These are phyloP conservation scores for Apiospora aurea DNA, from an alignment of 2,329 filamentous ascomycete genomes.

Conservation along the genomic window DNA sequence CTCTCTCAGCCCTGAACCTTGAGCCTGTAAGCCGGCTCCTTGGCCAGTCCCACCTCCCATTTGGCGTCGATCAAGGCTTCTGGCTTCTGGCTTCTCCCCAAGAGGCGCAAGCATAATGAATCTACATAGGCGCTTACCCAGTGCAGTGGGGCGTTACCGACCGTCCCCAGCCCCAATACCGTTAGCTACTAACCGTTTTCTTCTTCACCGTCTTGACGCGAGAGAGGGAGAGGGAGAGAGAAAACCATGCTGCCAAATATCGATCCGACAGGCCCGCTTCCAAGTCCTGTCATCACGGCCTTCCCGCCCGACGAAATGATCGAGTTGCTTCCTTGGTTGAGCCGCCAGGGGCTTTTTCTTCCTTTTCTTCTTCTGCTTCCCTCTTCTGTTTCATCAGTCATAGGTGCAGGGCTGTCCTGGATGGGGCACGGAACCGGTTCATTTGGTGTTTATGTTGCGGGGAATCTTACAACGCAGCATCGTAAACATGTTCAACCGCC, in stretches of 20 bases:
- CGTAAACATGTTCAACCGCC: conserved; percentile 9
- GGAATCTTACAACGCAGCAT: conserved; percentile 4
- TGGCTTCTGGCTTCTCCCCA: neutral
- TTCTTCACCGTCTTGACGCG: conserved; percentile 6
- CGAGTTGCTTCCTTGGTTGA: conserved; percentile 8
- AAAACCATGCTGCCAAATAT: conserved; percentile 1
- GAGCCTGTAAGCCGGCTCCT: conserved; percentile 9
- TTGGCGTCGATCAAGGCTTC: conserved; percentile 6
- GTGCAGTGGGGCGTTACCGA: conserved; percentile 13
- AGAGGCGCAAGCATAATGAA: neutral
- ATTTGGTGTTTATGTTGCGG: conserved; percentile 14
- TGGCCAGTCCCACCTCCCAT: conserved; percentile 12
- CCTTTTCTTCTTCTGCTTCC: neutral
- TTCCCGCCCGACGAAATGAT: conserved; percentile 12
- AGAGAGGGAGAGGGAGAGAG: neutral
- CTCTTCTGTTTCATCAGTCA: neutral
- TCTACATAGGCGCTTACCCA: neutral
- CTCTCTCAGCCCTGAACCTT: conserved; percentile 20
- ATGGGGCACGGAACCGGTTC: conserved; percentile 9
- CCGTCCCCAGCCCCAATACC: conserved; percentile 6
- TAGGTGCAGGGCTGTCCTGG: neutral
- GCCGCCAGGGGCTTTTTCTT: neutral
- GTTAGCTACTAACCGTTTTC: neutral
- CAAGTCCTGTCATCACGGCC: conserved; percentile 18
- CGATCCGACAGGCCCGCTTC: conserved; percentile 14